A percentile compares a stretch with the other conserved stretches of the same genome.
phyloP scores from a whole-genome alignment of 192 early-diverging fungal species.

The Geranomyces variabilis region DNA sequence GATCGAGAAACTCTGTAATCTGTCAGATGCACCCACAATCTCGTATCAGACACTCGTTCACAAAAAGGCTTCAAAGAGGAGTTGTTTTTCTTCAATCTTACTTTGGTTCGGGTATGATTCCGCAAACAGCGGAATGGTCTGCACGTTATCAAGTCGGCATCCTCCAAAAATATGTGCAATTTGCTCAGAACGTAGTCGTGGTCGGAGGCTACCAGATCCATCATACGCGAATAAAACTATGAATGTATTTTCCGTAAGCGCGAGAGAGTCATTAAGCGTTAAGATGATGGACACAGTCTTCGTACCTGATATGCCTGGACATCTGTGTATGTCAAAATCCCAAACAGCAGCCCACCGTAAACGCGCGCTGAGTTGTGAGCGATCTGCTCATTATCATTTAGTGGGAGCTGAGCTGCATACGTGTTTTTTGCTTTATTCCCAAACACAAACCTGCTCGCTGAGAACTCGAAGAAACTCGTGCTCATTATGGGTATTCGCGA shows the following conservation, averaged over 20 bases:
- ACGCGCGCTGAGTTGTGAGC: slow-evolving; percentile 1
- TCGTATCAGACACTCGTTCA: no score
- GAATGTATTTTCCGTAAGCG: background rate
- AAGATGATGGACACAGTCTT: background rate
- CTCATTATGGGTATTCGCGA: background rate
- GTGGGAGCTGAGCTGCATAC: background rate
- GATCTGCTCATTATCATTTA: background rate
- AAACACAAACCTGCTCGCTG: slow-evolving; percentile 15
- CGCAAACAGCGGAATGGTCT: slow-evolving; percentile 26
- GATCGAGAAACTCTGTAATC: slow-evolving; percentile 11
- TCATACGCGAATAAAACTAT: slow-evolving; percentile 3
- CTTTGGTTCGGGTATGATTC: background rate
- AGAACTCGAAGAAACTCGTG: slow-evolving; percentile 21
- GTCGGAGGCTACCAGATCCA: slow-evolving; percentile 10
- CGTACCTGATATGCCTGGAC: background rate
- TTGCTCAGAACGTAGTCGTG: slow-evolving; percentile 8
- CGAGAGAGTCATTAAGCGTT: background rate
- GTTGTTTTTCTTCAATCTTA: background rate
- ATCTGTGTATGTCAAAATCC: slow-evolving; percentile 10
- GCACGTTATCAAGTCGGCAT: slow-evolving; percentile 15
- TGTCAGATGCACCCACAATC: no score
- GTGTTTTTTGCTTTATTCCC: background rate
- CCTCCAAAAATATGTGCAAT: slow-evolving; percentile 6
- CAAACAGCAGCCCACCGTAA: slow-evolving; percentile 21
- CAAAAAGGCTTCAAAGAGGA: no score